Conservation (phyloP, 495 filamentous ascomycete species). For the Penicillium argentinense region DNA sequence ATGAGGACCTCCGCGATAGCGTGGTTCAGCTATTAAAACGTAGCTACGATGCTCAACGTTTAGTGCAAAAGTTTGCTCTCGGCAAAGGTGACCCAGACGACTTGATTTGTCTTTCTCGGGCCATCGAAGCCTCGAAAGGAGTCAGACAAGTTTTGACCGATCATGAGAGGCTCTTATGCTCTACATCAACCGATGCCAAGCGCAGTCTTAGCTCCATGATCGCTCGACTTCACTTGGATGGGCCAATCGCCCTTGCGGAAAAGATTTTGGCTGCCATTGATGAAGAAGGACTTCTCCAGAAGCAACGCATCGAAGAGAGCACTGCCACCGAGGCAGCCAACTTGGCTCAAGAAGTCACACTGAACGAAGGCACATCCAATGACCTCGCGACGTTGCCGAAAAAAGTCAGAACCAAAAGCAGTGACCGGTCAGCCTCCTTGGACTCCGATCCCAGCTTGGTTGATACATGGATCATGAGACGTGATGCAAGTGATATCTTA, state of each 20-base stretch:
- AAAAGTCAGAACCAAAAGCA: conserved; percentile 39
- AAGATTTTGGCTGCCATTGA: conserved; percentile 80
- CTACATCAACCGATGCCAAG: conserved; percentile 18
- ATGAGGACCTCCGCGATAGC: conserved; percentile 63
- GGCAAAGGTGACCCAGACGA: conserved; percentile 95
- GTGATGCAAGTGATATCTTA: conserved; percentile 64
- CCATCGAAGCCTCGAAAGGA: conserved; percentile 74
- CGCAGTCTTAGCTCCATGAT: conserved; percentile 53
- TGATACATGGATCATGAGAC: conserved; percentile 85
- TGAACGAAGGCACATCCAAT: conserved; percentile 54
- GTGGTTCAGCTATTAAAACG: conserved; percentile 66
- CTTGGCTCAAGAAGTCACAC: conserved; percentile 65
- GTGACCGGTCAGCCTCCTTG: conserved; percentile 21
- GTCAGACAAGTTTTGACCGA: conserved; percentile 54
- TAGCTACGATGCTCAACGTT: conserved; percentile 81
- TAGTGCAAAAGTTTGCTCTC: conserved; percentile 90
- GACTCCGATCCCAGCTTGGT: conserved; percentile 37
- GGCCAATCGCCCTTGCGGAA: conserved; percentile 65
- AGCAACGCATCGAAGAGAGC: conserved; percentile 72
- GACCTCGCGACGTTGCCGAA: conserved; percentile 47
- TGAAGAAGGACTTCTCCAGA: conserved; percentile 82
- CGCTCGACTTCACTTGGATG: conserved; percentile 63
- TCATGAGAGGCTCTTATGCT: conserved; percentile 7
- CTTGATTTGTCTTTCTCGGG: conserved; percentile 75
- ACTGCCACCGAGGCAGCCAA: conserved; percentile 66